phyloP scores from a whole-genome alignment of 495 filamentous ascomycete genomes.

The Collariella sp. region DNA sequence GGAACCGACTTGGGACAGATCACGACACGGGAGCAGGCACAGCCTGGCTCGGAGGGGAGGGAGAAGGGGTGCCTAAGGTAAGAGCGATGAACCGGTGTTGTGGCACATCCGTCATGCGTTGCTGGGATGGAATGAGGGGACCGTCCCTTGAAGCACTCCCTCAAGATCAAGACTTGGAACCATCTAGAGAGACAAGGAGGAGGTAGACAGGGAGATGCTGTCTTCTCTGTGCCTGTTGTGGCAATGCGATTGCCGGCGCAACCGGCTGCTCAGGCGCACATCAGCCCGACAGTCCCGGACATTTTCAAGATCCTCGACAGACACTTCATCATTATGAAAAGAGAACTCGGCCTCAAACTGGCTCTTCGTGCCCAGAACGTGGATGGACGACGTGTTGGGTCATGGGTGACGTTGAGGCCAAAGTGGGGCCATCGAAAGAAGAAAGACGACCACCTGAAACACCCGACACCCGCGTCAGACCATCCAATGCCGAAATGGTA shows the following conservation, averaged over 20 bases:
- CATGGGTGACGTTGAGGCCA: neutral
- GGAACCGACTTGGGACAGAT: conserved; percentile 2
- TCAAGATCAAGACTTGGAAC: neutral
- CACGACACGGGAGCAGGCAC: conserved; percentile 10
- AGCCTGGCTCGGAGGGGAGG: conserved; percentile 11
- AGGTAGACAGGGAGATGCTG: neutral
- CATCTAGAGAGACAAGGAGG: too few relatives aligned
- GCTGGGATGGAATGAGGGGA: neutral
- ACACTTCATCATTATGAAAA: neutral
- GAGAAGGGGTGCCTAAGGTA: neutral
- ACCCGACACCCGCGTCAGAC: too few relatives aligned
- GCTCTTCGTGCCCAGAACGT: neutral
- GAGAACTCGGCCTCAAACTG: neutral
- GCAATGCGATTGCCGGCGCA: conserved; percentile 6
- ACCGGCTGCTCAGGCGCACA: conserved; percentile 11
- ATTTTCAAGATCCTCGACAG: neutral
- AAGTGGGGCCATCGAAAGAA: neutral
- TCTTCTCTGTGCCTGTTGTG: neutral
- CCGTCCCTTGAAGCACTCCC: neutral
- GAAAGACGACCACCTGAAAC: too few relatives aligned
- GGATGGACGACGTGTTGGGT: neutral
- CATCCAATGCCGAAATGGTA: too few relatives aligned
- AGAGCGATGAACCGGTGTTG: conserved; percentile 3
- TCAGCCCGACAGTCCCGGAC: conserved; percentile 5
- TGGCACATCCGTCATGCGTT: conserved; percentile 5